phyloP scores from a whole-genome alignment of 805 yeast species.

The Saturnispora dispora region DNA sequence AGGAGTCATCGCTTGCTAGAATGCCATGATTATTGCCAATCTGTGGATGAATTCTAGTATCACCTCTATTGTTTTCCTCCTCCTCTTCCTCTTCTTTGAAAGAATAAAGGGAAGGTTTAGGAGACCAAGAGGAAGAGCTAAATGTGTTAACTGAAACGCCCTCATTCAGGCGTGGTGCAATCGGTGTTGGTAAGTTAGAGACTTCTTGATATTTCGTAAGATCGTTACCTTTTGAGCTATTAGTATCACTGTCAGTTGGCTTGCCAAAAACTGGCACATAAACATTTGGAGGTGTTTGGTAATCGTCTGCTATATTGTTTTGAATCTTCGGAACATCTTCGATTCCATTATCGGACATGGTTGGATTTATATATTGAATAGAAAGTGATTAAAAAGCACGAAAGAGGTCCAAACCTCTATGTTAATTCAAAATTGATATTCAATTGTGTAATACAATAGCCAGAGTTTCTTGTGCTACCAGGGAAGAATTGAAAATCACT shows the following conservation, averaged over 20 bases:
- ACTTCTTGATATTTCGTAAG: constrained; percentile 8
- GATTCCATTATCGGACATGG: constrained; percentile 1
- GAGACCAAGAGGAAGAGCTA: not conserved
- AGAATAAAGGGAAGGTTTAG: not conserved
- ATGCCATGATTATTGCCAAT: not conserved
- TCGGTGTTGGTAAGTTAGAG: constrained; percentile 21
- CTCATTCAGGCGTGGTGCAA: constrained; percentile 2
- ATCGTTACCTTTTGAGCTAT: not conserved
- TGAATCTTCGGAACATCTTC: not conserved
- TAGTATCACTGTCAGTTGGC: not conserved
- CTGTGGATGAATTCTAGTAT: not conserved
- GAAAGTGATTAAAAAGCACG: not conserved
- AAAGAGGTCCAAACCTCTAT: not conserved
- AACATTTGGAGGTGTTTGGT: constrained; percentile 10
- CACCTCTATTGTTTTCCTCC: not conserved
- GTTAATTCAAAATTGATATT: not conserved
- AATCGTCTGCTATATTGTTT: not conserved
- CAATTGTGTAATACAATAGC: not conserved
- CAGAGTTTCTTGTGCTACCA: not conserved
- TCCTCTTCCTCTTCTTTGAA: constrained; percentile 5
- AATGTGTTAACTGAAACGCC: not conserved
- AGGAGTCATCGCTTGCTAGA: not conserved
- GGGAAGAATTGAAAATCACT: not conserved
- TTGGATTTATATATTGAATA: not conserved
- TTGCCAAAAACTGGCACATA: not conserved